These are phyloP conservation scores for Lojkania enalia DNA, from an alignment of 2,329 filamentous ascomycete genomes.

Conservation along the genomic window DNA sequence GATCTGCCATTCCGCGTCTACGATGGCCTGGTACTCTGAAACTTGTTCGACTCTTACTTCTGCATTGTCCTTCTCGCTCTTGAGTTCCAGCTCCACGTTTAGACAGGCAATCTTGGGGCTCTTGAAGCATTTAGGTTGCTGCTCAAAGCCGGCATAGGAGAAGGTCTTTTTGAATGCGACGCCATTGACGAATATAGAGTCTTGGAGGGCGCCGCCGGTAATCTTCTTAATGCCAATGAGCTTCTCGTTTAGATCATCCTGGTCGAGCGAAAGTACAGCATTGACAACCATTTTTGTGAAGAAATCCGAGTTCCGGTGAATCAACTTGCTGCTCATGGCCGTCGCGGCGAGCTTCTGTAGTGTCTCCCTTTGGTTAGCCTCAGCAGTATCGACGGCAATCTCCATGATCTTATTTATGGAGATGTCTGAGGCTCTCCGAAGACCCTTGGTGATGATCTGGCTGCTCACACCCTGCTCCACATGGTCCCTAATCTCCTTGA, in stretches of 20 bases:
- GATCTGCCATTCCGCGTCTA: slow-evolving; percentile 99
- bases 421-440: slow-evolving; percentile 84
- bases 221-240: slow-evolving; percentile 99
- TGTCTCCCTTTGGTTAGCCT: slow-evolving; percentile 83
- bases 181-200: slow-evolving; percentile 95
- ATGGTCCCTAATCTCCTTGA: slow-evolving; percentile 95
- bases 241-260: slow-evolving; percentile 96
- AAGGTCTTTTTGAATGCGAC: slow-evolving; percentile 99
- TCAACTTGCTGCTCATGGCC: slow-evolving; percentile 99
- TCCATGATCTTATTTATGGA: slow-evolving; percentile 99
- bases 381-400: slow-evolving; percentile 83
- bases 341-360: slow-evolving; percentile 87
- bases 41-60: slow-evolving; percentile 98
- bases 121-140: slow-evolving; percentile 94
- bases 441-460: slow-evolving; percentile 95
- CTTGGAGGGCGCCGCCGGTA: slow-evolving; percentile 90
- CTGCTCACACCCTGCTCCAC: slow-evolving; percentile 97
- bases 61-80: slow-evolving; percentile 99
- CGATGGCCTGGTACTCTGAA: slow-evolving; percentile 98
- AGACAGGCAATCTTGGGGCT: slow-evolving; percentile 96
- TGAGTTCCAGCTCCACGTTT: slow-evolving; percentile 96
- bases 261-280: slow-evolving; percentile 90
- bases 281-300: slow-evolving; percentile 99
- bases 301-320: slow-evolving; percentile 94
- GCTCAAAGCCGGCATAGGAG: slow-evolving; percentile 97